These are phyloP conservation scores for Gillenia trifoliata DNA, from an alignment of 306 rosid species.

Conservation along the genomic window DNA sequence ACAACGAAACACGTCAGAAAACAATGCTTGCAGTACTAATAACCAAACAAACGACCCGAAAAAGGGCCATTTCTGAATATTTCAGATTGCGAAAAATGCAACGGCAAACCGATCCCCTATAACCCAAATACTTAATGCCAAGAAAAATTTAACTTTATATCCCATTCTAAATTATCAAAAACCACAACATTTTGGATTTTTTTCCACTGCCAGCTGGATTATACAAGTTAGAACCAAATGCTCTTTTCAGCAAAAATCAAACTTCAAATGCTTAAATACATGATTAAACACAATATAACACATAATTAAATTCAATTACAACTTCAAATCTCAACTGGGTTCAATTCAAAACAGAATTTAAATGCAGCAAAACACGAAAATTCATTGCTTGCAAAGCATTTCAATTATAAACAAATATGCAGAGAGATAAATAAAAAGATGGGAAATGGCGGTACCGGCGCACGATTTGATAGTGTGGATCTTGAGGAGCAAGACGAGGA, in stretches of 20 bases:
- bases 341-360: not conserved
- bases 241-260: not conserved
- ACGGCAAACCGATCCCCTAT: not conserved
- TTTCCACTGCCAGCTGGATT: not conserved
- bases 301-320: too few species aligned
- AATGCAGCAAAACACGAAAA: not conserved
- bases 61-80: not conserved
- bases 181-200: not conserved
- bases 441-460: constrained; percentile 39
- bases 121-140: not conserved
- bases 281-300: too few species aligned
- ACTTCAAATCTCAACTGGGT: not conserved
- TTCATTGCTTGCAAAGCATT: not conserved
- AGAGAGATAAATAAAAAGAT: not conserved
- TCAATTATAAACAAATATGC: not conserved
- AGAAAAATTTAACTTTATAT: not conserved
- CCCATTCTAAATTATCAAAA: not conserved
- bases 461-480: constrained; percentile 80
- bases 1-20: not conserved
- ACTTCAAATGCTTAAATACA: not conserved
- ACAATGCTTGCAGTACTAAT: not conserved
- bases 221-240: not conserved
- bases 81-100: not conserved
- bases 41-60: not conserved
- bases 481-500: constrained; percentile 75